Percentiles rank a stretch among this genome's conserved stretches.
phyloP scores from a whole-genome alignment of 192 early-diverging fungal species.

The Entrophospora sp. region DNA sequence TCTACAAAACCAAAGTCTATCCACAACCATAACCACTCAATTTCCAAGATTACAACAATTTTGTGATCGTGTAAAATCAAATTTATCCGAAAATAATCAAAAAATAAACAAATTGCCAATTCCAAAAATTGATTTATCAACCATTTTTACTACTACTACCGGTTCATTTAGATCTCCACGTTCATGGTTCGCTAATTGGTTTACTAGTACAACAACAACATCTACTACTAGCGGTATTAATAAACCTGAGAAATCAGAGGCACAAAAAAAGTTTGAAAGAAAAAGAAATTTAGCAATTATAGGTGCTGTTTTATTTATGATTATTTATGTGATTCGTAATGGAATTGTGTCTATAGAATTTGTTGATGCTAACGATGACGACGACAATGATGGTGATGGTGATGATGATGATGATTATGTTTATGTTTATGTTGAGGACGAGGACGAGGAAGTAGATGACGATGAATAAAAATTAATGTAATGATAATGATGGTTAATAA shows the following conservation, averaged over 20 bases:
- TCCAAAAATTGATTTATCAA: conserved; percentile 27
- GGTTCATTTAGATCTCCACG: conserved; percentile 27
- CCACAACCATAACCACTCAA: conserved; percentile 54
- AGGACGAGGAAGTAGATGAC: background rate
- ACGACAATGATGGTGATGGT: conserved; percentile 1
- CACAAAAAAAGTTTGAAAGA: conserved; percentile 42
- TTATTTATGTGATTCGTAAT: conserved; percentile 49
- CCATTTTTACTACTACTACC: conserved; percentile 33
- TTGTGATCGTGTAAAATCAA: conserved; percentile 46
- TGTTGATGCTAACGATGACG: conserved; percentile 12
- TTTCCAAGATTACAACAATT: conserved; percentile 58
- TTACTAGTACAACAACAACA: conserved; percentile 24
- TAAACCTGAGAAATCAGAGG: conserved; percentile 27
- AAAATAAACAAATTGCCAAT: no score
- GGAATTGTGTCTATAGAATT: conserved; percentile 51
- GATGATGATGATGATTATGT: background rate
- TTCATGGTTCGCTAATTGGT: conserved; percentile 36
- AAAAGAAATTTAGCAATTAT: conserved; percentile 43
- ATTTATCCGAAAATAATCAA: conserved; percentile 30
- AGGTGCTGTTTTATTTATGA: conserved; percentile 36
- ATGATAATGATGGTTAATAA: background rate
- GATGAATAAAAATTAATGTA: background rate
- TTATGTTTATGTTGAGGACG: background rate
- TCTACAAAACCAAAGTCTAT: conserved; percentile 58
- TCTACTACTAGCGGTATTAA: conserved; percentile 12